These are phyloP conservation scores for Gossypium thurberi DNA, from an alignment of 345 rosid genomes.

Conservation along the genomic window DNA sequence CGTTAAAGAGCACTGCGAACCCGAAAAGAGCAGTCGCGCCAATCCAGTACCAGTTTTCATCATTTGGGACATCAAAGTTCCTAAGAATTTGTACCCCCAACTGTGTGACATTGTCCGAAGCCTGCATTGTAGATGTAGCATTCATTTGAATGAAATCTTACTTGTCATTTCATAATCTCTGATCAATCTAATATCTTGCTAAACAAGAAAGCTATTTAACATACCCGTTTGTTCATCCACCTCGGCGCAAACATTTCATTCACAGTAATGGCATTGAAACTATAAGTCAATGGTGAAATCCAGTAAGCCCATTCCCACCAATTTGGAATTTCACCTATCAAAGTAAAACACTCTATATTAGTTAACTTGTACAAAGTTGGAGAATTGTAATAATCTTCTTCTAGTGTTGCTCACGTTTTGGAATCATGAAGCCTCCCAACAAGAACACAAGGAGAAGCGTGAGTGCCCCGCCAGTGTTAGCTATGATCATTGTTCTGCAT, in stretches of 20 bases:
- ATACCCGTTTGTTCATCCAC: conserved; percentile 67
- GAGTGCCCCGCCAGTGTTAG: conserved; percentile 76
- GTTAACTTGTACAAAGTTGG: no score
- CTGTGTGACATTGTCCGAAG: conserved; percentile 19
- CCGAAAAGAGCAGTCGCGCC: conserved; percentile 46
- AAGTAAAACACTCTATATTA: neutral
- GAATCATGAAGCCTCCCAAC: conserved; percentile 33
- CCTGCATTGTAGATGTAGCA: conserved; percentile 21
- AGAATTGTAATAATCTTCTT: no score
- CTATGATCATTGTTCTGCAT: conserved; percentile 76
- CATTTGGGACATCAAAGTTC: conserved; percentile 26
- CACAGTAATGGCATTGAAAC: conserved; percentile 54
- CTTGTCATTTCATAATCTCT: neutral
- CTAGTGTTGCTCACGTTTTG: no score
- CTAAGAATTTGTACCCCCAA: conserved; percentile 40
- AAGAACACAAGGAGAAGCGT: conserved; percentile 62
- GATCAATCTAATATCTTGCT: no score
- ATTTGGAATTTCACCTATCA: conserved; percentile 54
- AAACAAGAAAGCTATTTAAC: neutral
- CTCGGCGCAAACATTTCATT: conserved; percentile 82
- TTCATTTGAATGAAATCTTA: neutral
- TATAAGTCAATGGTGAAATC: conserved; percentile 75
- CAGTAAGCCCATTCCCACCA: conserved; percentile 96
- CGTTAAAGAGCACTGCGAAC: conserved; percentile 44
- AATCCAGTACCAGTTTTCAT: conserved; percentile 60